phyloP scores from a whole-genome alignment of 345 rosid genomes.

The Durio zibethinus region DNA sequence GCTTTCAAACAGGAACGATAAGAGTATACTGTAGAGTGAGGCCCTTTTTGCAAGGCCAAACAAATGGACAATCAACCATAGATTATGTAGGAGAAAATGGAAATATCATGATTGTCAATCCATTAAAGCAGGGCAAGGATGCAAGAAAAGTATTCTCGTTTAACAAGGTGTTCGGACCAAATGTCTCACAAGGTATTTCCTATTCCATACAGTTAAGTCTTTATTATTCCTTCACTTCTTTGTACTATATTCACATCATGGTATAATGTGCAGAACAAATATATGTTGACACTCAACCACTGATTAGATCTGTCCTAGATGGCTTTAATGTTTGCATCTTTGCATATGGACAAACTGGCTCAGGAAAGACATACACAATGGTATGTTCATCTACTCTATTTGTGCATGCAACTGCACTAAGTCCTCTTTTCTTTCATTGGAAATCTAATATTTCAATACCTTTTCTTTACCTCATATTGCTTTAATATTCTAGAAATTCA shows the following conservation, averaged over 20 bases:
- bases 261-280: constrained; percentile 58
- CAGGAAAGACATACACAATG: constrained; percentile 98
- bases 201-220: background rate
- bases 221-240: background rate
- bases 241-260: background rate
- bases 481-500: constrained; percentile 44
- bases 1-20: constrained; percentile 59
- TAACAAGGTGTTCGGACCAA: constrained; percentile 78
- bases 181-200: constrained; percentile 67
- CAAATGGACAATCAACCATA: constrained; percentile 59
- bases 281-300: constrained; percentile 71
- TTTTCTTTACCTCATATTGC: background rate
- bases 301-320: constrained; percentile 85
- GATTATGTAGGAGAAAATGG: constrained; percentile 97
- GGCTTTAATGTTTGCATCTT: constrained; percentile 96
- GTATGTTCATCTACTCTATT: constrained; percentile 30
- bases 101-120: constrained; percentile 84
- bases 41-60: constrained; percentile 73
- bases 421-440: background rate
- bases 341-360: constrained; percentile 99
- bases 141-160: constrained; percentile 79
- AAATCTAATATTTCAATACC: background rate
- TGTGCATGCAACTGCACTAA: background rate
- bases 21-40: constrained; percentile 90
- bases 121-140: constrained; percentile 84